Evolutionary conservation across 2,329 filamentous ascomycete genomes (phyloP), one percentile per base, ranked within the genome.

Genomic region (Colletotrichum sansevieriae): DNA sequence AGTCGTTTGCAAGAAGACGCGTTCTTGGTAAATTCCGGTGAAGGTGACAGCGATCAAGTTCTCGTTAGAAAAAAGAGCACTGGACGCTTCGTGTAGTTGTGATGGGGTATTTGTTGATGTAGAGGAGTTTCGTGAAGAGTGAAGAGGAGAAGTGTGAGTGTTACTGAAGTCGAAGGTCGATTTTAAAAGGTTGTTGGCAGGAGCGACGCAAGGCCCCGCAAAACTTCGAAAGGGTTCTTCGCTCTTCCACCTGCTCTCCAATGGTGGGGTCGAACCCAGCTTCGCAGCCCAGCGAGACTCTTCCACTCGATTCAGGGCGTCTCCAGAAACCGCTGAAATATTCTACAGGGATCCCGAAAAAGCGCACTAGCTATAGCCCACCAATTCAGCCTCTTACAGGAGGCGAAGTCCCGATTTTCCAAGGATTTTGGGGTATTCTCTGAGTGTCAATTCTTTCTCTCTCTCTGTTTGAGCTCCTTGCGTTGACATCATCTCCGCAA

Each of bases 151-250:
- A n/a, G n/a, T n/a, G n/a, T n/a, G 18, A 18, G 18, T 18, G 18
- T 18, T 18, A 18, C n/a, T 55, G 63, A 57, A 54, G 29, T 65
- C 15, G 49, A 51, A 29, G 47, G 25, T 59, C 49, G 46, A 46
- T 41, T 49, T 68, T 65, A 65, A 68, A 68, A 68, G 61, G 65
- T 68, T 54, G 65, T 39, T 65, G 54, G 61, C 61, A 59, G 55
- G 65, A 68, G 65, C 61, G 65, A 68, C 61, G 49, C 54, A 59
- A 46, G n/a, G 65, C 65, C 65, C 65, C 65, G 61, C 65, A 68
- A 68, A 59, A 65, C 18, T 68, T 68, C 65, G 52, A 68, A 68
- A 59, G 41, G 61, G 65, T 68, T 68, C 65, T 68, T 68, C 47
- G 51, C 61, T 59, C 61, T 68, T 68, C 65, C 65, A 68, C 65